Evolutionary conservation across 1,284 basidiomycete species (phyloP), one percentile per base, ranked within the genome.

Genomic region (Pisolithus thermaeus): DNA sequence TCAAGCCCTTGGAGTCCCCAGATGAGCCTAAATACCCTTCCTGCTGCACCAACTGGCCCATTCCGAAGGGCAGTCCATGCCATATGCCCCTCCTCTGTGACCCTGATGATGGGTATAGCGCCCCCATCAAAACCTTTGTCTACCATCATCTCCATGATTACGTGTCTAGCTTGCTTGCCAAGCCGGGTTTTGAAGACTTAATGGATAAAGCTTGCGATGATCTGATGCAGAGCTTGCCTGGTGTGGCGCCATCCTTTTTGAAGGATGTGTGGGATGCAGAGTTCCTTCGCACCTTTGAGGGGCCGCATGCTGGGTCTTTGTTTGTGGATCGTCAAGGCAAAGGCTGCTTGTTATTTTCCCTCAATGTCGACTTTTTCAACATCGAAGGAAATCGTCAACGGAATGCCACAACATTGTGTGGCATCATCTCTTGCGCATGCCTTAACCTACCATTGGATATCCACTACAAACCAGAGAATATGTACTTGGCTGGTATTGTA

Each of bases 401-500:
- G 14, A 47, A 18, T 16, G 30, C 35, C 7, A 36, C 14, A 7
- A 46, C 23, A 18, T 51, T 45, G 11, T 23, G 28, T 18, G 50
- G 50, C n/a, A 46, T 46, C 20, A 49, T 51, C 11, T 51, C 46
- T 18, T 46, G 30, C 6, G 27, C 12, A 7, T 51, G 50, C 23
- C 54, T 64, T 9, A 68, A 67, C 45, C 58, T 69, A 18, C 67
- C 18, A 20, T 20, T 20, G 18, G 18, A 20, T 20, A 20, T 20
- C 67, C 59, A 59, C 1, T 62, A 66, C 46, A 52, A 55, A 0
- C 59, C 56, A 1, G 61, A 68, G 49, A 67, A 69, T 47, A 56
- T 69, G 46, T 66, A 58, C 45, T 53, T 66, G 5, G 63, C 52
- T 1, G 63, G 66, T 1, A 50, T 69, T n/a, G 60, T 67, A 9